Percentiles rank a stretch among this genome's conserved stretches.
Evolutionary conservation across 1,284 basidiomycete species (phyloP).

Genomic region (Meripilus lineatus): DNA sequence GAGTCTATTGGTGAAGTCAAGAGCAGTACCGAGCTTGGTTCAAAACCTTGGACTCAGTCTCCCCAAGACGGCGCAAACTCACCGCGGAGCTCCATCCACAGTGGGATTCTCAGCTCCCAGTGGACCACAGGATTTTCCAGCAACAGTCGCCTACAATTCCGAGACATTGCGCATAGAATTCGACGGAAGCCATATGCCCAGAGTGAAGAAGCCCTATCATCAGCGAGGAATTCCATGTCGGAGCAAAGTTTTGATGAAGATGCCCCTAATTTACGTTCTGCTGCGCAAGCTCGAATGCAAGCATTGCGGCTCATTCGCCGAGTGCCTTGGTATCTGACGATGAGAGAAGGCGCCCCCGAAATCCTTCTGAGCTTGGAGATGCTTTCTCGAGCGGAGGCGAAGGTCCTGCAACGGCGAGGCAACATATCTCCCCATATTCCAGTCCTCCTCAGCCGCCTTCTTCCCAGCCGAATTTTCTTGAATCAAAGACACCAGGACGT

Average conservation of each 20-base stretch:
- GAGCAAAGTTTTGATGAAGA: constrained; percentile 37
- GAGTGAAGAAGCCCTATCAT: constrained; percentile 45
- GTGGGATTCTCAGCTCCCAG: constrained; percentile 33
- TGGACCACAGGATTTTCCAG: constrained; percentile 34
- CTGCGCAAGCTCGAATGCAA: constrained; percentile 3
- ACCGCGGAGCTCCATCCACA: constrained; percentile 26
- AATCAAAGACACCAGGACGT: too few species aligned
- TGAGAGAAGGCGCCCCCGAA: not conserved
- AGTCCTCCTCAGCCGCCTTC: too few species aligned
- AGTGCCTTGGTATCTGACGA: constrained; percentile 3
- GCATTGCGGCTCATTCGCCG: not conserved
- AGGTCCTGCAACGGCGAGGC: constrained; percentile 13
- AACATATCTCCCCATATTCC: constrained; percentile 5
- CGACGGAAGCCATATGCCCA: constrained; percentile 27
- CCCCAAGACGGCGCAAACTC: constrained; percentile 28
- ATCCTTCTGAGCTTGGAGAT: constrained; percentile 5
- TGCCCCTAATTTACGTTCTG: constrained; percentile 9
- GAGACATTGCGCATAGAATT: constrained; percentile 34
- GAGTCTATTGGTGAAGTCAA: constrained; percentile 37
- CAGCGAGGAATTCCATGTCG: constrained; percentile 42
- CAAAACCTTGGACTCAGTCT: constrained; percentile 28
- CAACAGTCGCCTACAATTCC: constrained; percentile 34
- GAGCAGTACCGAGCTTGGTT: constrained; percentile 38
- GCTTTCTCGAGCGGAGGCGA: constrained; percentile 8
- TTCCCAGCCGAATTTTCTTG: too few species aligned